Base-by-base conservation (phyloP, 495 filamentous ascomycete genomes). In the Xylaria grammica region DNA sequence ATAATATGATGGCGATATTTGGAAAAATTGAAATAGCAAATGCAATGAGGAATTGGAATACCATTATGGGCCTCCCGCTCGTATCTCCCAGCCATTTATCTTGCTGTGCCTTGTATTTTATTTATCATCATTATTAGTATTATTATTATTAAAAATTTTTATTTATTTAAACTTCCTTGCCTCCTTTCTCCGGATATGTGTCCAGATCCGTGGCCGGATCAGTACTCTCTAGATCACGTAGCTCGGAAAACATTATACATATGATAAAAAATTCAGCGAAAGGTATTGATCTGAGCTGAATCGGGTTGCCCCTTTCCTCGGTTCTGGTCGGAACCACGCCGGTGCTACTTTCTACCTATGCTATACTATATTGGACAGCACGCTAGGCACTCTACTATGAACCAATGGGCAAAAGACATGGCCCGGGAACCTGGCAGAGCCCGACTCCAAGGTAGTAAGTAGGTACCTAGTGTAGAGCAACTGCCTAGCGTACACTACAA, bases 251-350 rank as follows among this genome's bases (percentile, higher is more conserved):
- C 8, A 29, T 6, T n/a, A n/a, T n/a, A n/a, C n/a, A n/a, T 8
- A 9, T 19, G 19, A 32, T 27, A 26, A 4, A 57, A 42, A 57
- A 11, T 10, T 13, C 11, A 15, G 6, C n/a, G 38, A 27, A 24
- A 27, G 15, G 24, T 45, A 53, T 54, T 36, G 48, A 62, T 54
- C 49, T 54, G 50, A 63, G 60, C 60, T 63, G 60, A 63, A 49
- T 55, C 42, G 20, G 19, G n/a, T 48, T 48, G 15, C 60, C 60
- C 60, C 60, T 55, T 48, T 63, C 27, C 38, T 45, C 36, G 45
- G 58, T 29, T 40, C n/a, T 57, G 32, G 20, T 40, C 17, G 49
- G 60, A 17, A 4, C 49, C 38, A 62, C 60, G 36, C 26, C 38
- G 38, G 40, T 54, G 36, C 11, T 34, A 44, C 50, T 4, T 62